Conservation (phyloP, 1,139 yeast species). For the Debaryomyces fabryi region DNA sequence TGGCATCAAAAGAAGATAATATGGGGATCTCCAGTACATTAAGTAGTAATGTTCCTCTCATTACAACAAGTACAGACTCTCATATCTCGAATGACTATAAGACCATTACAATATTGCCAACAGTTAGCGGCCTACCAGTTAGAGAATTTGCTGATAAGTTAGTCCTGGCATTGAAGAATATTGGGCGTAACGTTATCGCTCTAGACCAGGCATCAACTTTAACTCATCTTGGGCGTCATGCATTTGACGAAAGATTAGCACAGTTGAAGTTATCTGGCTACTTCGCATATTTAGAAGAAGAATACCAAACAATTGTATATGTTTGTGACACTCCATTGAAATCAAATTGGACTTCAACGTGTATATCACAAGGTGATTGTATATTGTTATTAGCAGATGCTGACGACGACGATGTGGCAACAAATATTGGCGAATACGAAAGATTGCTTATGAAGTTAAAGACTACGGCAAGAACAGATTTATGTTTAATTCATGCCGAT, state of each 20-base stretch:
- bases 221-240: slow-evolving; percentile 84
- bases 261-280: slow-evolving; percentile 84
- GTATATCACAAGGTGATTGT: slow-evolving; percentile 95
- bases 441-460: slow-evolving; percentile 70
- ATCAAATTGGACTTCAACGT: slow-evolving; percentile 89
- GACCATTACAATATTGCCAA: slow-evolving; percentile 84
- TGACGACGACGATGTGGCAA: slow-evolving; percentile 58
- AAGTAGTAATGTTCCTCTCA: slow-evolving; percentile 13
- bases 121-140: slow-evolving; percentile 79
- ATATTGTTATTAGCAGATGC: slow-evolving; percentile 73
- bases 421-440: slow-evolving; percentile 85
- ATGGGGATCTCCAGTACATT: slow-evolving; percentile 13
- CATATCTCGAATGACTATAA: slow-evolving; percentile 57
- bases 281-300: slow-evolving; percentile 88
- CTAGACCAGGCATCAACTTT: slow-evolving; percentile 82
- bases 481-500: slow-evolving; percentile 83
- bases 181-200: slow-evolving; percentile 74
- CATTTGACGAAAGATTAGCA: slow-evolving; percentile 82
- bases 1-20: slow-evolving; percentile 31
- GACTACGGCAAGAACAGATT: slow-evolving; percentile 86
- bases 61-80: slow-evolving; percentile 31
- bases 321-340: slow-evolving; percentile 84
- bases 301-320: slow-evolving; percentile 82
- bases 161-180: slow-evolving; percentile 67
- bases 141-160: slow-evolving; percentile 78